Percentiles rank a stretch among this genome's conserved stretches.
phyloP scores from a whole-genome alignment of 345 rosid species.

The Bruguiera parviflora region DNA sequence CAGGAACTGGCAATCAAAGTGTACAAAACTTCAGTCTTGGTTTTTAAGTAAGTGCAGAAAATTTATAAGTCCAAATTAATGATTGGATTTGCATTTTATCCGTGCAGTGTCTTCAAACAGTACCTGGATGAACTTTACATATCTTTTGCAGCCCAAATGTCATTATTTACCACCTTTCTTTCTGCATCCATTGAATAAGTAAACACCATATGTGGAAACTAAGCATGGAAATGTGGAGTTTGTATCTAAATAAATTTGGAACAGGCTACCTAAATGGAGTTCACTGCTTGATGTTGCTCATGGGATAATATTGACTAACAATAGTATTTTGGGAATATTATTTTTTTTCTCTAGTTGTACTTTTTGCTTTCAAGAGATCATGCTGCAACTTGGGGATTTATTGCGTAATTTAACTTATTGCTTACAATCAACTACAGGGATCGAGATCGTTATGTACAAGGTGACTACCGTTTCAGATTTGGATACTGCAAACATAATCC shows the following conservation, averaged over 20 bases:
- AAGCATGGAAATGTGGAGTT: too few relatives aligned
- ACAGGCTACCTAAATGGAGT: too few relatives aligned
- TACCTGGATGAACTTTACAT: too few relatives aligned
- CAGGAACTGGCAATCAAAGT: conserved; percentile 88
- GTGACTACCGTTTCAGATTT: conserved; percentile 91
- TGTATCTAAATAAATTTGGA: too few relatives aligned
- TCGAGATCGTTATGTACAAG: conserved; percentile 93
- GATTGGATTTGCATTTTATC: background rate
- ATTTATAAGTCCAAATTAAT: background rate
- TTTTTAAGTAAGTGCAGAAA: conserved; percentile 64
- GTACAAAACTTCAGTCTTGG: conserved; percentile 86
- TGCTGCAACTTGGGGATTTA: background rate
- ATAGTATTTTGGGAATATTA: too few relatives aligned
- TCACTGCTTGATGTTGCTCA: too few relatives aligned
- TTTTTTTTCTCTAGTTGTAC: background rate
- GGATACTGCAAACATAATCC: conserved; percentile 96
- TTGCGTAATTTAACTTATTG: conserved; percentile 3
- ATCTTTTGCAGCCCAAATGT: too few relatives aligned
- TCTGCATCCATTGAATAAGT: too few relatives aligned
- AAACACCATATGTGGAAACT: too few relatives aligned
- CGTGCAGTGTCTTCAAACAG: too few relatives aligned
- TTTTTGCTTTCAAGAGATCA: background rate
- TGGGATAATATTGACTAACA: too few relatives aligned
- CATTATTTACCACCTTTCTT: too few relatives aligned
- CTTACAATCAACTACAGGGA: conserved; percentile 45